phyloP scores from a whole-genome alignment of 305 asterid genomes.

The Fraxinus greggii region DNA sequence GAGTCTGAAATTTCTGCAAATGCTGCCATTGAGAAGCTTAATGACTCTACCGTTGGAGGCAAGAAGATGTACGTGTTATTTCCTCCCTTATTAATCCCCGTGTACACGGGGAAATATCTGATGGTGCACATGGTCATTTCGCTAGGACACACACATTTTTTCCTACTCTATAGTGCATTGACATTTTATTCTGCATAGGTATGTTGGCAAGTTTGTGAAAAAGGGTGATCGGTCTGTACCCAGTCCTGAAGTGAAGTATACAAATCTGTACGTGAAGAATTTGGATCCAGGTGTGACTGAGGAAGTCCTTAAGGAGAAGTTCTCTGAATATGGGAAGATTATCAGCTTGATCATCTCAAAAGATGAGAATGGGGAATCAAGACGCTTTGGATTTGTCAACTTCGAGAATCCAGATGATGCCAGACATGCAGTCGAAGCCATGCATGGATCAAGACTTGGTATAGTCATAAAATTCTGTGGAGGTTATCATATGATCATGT shows the following conservation, averaged over 20 bases:
- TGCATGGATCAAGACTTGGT: slow-evolving; percentile 77
- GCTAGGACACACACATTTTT: background rate
- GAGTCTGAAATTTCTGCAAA: slow-evolving; percentile 64
- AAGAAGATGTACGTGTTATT: slow-evolving; percentile 60
- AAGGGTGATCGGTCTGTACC: slow-evolving; percentile 57
- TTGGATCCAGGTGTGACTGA: slow-evolving; percentile 62
- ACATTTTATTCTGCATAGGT: slow-evolving; percentile 43
- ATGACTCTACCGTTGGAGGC: slow-evolving; percentile 58
- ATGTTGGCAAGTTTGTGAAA: slow-evolving; percentile 69
- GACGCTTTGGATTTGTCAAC: slow-evolving; percentile 90
- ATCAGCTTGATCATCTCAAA: slow-evolving; percentile 61
- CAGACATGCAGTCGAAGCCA: slow-evolving; percentile 61
- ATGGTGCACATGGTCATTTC: background rate
- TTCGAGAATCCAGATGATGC: slow-evolving; percentile 81
- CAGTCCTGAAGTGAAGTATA: slow-evolving; percentile 58
- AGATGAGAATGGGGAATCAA: slow-evolving; percentile 70
- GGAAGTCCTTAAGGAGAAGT: slow-evolving; percentile 62
- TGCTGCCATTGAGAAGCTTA: slow-evolving; percentile 74
- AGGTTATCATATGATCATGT: slow-evolving; percentile 8
- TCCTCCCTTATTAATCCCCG: slow-evolving; percentile 7
- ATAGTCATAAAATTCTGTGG: slow-evolving; percentile 20
- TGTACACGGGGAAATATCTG: background rate
- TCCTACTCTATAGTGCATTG: background rate
- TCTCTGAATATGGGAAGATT: slow-evolving; percentile 66
- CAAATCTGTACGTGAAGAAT: slow-evolving; percentile 79